Conservation (phyloP, 345 rosid species). For the Bruguiera parviflora region DNA sequence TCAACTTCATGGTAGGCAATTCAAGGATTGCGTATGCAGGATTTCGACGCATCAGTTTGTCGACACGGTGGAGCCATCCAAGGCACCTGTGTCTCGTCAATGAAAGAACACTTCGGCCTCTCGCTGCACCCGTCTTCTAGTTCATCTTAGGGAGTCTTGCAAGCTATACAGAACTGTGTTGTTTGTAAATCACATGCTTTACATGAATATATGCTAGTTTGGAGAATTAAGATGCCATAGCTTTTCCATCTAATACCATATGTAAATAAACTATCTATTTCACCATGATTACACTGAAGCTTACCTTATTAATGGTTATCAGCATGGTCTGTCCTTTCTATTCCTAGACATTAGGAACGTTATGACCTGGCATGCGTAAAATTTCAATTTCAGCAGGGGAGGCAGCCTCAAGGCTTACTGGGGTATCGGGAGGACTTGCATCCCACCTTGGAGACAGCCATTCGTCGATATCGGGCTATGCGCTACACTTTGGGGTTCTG, state of each 20-base stretch:
- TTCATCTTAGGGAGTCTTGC: too few relatives aligned
- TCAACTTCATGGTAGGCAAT: too few relatives aligned
- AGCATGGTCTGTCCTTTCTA: background rate
- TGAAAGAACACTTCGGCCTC: too few relatives aligned
- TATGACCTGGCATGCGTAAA: background rate
- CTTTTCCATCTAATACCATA: background rate
- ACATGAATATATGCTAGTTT: too few relatives aligned
- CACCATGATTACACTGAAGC: background rate
- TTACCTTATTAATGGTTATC: background rate
- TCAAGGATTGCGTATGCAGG: too few relatives aligned
- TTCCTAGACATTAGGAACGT: background rate
- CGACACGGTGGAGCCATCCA: too few relatives aligned
- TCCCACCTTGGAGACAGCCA: constrained; percentile 15
- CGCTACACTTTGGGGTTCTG: background rate
- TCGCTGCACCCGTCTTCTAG: too few relatives aligned
- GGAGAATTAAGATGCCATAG: background rate
- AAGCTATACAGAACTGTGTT: too few relatives aligned
- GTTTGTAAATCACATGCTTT: too few relatives aligned
- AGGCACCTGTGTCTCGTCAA: too few relatives aligned
- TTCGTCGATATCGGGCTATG: background rate
- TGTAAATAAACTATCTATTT: background rate
- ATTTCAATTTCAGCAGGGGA: constrained; percentile 1
- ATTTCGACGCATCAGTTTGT: too few relatives aligned
- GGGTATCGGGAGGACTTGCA: constrained; percentile 3
- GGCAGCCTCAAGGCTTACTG: background rate